Evolutionary conservation across 345 rosid genomes (phyloP), one percentile per base, ranked within the genome.

Genomic region (Populus alba): DNA sequence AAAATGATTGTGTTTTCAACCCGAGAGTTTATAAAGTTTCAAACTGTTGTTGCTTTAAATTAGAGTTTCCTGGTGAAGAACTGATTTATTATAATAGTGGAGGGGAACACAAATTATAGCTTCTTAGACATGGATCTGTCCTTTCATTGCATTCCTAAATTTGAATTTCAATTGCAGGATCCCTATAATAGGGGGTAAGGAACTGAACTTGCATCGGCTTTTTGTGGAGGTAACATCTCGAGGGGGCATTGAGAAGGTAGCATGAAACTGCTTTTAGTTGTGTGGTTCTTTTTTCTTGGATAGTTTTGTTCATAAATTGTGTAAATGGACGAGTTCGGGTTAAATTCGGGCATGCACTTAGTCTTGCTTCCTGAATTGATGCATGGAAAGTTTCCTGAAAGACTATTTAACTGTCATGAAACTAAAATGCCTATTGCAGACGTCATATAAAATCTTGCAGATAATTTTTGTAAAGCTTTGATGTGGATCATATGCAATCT

Each of bases 201-300:
- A 92, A 66, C 86, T 97, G 71, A 95, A 97, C 78, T 86, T 97
- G 91, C 98, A 97, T 83, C 86, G 83, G 68, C 97, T 97, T 77
- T 97, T 97, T 75, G 80, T 91, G 25, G 99, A 97, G 84, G 99
- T 97, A 73, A 97, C 99, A 25, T 76, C 97, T 78, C 96, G 98
- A 10, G 99, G 99, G 66, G 99, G 99, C 43, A 85, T 97, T 76
- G 92, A 87, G 79, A 97, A 94, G 98, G 99, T 92, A 87, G 47
- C 53, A 17, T 17, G 59, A 79, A 38, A n/a, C 55, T 17, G 16
- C 29, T 38, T 29, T 31, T 5, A 27, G 31, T 27, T 74, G 27
- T 37, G 16, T 66, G 1, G 2, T 27, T 49, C 31, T 12, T n/a
- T 22, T 41, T 22, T 43, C 22, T 29, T 73, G 18, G 5, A 8